Percentiles rank a stretch among this genome's conserved stretches.
These are phyloP conservation scores for Botrytis tulipae DNA, from an alignment of 2,329 filamentous ascomycete species.

Conservation along the genomic window DNA sequence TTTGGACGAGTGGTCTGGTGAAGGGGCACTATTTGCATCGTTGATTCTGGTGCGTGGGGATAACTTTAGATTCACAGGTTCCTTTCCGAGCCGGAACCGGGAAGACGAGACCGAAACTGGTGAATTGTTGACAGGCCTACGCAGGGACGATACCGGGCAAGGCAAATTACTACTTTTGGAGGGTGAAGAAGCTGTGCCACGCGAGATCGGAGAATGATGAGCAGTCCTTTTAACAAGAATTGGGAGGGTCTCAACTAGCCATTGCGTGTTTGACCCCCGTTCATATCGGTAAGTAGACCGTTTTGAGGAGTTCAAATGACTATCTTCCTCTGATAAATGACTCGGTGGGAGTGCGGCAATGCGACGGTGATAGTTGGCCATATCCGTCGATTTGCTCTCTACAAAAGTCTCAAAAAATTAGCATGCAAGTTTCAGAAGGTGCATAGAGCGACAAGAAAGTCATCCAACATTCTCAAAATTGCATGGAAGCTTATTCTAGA, in stretches of 20 bases:
- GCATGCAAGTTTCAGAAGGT: not conserved
- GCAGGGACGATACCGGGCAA: not conserved
- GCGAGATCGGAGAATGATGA: not conserved
- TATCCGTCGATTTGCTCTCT: not conserved
- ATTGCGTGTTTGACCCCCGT: not conserved
- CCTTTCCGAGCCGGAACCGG: not conserved
- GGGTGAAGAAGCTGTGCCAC: not conserved
- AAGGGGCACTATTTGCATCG: not conserved
- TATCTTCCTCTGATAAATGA: not conserved
- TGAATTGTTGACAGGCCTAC: not conserved
- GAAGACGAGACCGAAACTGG: not conserved
- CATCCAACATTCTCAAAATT: not conserved
- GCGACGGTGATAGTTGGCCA: conserved; percentile 1
- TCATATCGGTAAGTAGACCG: not conserved
- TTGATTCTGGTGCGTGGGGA: not conserved
- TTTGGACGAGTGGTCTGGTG: not conserved
- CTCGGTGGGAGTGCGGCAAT: not conserved
- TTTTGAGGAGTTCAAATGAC: not conserved
- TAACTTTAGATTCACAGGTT: not conserved
- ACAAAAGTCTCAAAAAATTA: not conserved
- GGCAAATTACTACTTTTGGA: not conserved
- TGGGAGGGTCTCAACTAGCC: not conserved
- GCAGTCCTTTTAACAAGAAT: not conserved
- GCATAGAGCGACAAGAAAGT: not conserved
- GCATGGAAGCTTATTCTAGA: not conserved